Evolutionary conservation across 768 basidiomycete species (phyloP), one percentile per base, ranked within the genome.

Genomic region (Phallus indusiatus): DNA sequence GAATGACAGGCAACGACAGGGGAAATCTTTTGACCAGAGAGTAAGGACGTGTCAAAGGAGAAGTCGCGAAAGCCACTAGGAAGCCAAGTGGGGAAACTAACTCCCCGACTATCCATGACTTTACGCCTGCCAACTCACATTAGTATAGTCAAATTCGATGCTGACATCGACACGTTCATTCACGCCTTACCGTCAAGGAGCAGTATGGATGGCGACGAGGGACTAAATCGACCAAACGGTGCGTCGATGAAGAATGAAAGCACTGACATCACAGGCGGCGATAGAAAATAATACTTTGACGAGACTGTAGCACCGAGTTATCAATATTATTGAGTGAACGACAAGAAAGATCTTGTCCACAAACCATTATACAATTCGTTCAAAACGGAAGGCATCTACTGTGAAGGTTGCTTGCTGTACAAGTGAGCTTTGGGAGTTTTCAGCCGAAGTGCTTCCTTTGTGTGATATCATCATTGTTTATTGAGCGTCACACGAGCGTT

Each of bases 101-200:
- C 65, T 90, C 88, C 89, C 90, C 90, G 58, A 78, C 9, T 14
- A 90, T 88, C 88, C 88, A 91, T n/a, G 86, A 63, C 60, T 67
- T 73, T 60, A 77, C 71, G 21, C 75, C 76, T 69, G 34, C 35
- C 17, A 35, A 22, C n/a, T 42, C 17, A 56, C 24, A 10, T 28
- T n/a, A 17, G 10, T n/a, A 46, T 53, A 28, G 36, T 61, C 53
- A 28, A 7, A 28, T 7, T 28, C 7, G 7, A 28, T 7, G 28
- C 28, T 28, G n/a, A 49, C 16, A 46, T 59, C 52, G 4, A 5
- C 18, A 9, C 11, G 24, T 16, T 17, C n/a, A 7, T 51, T 22
- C 2, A n/a, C 16, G 21, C 64, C 69, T n/a, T 55, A 77, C 85
- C 87, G 62, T 90, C 79, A 7, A 88, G 63, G 11, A 82, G 70